Conservation (phyloP, 768 basidiomycete species). For the Pulveroboletus sp. region DNA sequence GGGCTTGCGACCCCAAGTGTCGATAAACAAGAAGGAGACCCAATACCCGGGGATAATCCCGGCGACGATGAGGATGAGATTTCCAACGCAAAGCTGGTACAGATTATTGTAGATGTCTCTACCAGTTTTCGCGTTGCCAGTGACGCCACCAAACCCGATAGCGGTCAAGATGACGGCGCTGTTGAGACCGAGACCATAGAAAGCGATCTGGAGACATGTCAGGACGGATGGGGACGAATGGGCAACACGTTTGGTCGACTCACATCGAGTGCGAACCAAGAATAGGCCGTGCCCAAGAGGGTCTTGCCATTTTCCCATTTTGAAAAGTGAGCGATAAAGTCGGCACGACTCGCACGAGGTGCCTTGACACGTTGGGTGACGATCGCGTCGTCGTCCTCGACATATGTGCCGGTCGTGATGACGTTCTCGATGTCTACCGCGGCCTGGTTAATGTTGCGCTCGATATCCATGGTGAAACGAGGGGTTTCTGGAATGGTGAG, state of each 20-base stretch:
- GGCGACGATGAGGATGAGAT: constrained; percentile 68
- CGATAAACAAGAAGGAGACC: constrained; percentile 57
- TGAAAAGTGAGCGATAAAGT: constrained; percentile 66
- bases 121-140: constrained; percentile 23
- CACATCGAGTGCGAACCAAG: constrained; percentile 87
- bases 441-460: constrained; percentile 75
- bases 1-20: constrained; percentile 76
- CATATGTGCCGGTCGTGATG: constrained; percentile 43
- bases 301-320: constrained; percentile 77
- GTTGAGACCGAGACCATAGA: constrained; percentile 87
- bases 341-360: constrained; percentile 62
- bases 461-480: constrained; percentile 89
- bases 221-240: neutral
- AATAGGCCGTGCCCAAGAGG: constrained; percentile 71
- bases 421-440: constrained; percentile 68
- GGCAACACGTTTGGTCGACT: constrained; percentile 22
- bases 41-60: constrained; percentile 80
- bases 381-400: constrained; percentile 46
- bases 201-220: constrained; percentile 57
- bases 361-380: constrained; percentile 54
- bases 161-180: constrained; percentile 67
- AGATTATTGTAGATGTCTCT: constrained; percentile 51
- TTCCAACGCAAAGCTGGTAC: constrained; percentile 65
- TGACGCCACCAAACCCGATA: constrained; percentile 57
- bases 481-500: constrained; percentile 91